phyloP scores from a whole-genome alignment of 164 flowering plant genomes.

The Buxus sempervirens region DNA sequence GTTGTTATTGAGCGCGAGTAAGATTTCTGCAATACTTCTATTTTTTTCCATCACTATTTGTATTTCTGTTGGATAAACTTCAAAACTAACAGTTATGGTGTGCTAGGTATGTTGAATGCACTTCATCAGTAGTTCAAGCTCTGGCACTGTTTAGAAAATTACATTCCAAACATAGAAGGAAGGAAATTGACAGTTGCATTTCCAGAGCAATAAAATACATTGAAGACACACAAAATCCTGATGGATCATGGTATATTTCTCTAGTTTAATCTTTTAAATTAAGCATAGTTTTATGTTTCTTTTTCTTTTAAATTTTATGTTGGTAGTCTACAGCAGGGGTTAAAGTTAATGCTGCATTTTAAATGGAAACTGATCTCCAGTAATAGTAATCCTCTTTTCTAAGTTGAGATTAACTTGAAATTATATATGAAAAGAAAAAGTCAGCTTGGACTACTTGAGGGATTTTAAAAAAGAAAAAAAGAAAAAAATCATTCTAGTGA shows the following conservation, averaged over 20 bases:
- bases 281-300: too few species aligned
- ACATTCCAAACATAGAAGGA: conserved; percentile 26
- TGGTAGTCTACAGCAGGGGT: too few species aligned
- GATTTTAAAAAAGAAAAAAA: too few species aligned
- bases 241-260: conserved; percentile 38
- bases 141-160: conserved; percentile 31
- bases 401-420: too few species aligned
- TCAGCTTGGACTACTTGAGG: too few species aligned
- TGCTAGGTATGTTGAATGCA: conserved; percentile 45
- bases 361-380: too few species aligned
- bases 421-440: too few species aligned
- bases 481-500: too few species aligned
- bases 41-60: background rate
- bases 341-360: too few species aligned
- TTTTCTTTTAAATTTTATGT: too few species aligned
- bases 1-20: conserved; percentile 34
- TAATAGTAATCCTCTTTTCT: too few species aligned
- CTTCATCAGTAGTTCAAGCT: conserved; percentile 36
- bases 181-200: conserved; percentile 29
- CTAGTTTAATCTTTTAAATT: background rate
- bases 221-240: conserved; percentile 26
- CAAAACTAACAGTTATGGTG: background rate
- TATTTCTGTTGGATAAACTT: background rate
- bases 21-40: conserved; percentile 9
- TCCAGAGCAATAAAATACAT: conserved; percentile 20